Conservation (phyloP, 208 protist species). For the Leishmania turanica region DNA sequence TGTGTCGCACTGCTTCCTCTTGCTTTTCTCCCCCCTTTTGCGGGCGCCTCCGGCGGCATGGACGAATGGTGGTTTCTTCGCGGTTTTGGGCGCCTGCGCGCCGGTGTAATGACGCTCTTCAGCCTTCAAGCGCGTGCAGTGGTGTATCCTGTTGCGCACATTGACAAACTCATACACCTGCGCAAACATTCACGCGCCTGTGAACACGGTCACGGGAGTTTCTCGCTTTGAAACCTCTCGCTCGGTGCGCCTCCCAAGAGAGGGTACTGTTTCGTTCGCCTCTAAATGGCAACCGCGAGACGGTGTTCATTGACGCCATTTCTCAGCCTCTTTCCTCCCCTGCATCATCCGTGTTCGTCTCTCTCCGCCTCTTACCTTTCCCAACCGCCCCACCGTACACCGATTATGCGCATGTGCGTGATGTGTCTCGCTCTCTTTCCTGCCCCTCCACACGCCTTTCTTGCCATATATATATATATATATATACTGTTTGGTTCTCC, state of each 20-base stretch:
- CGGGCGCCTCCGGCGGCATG: not conserved
- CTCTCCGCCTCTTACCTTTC: not conserved
- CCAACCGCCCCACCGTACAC: not conserved
- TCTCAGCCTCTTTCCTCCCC: not conserved
- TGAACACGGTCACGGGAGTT: not conserved
- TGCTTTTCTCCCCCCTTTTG: not conserved
- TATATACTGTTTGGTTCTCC: not conserved
- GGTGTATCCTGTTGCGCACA: not conserved
- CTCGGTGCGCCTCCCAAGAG: not conserved
- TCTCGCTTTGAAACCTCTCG: not conserved
- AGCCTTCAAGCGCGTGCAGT: not conserved
- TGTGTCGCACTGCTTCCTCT: not conserved
- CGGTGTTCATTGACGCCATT: not conserved
- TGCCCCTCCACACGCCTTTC: not conserved
- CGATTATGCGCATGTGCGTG: conserved; percentile 5
- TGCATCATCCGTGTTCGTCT: not conserved
- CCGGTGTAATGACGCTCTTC: not conserved
- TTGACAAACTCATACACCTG: not conserved
- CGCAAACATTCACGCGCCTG: not conserved
- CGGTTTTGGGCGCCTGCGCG: not conserved
- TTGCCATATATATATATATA: not conserved
- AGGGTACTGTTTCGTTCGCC: not conserved
- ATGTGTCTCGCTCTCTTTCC: not conserved
- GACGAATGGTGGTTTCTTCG: not conserved
- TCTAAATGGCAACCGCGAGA: not conserved